These are phyloP conservation scores for Stellera chamaejasme DNA, from an alignment of 345 rosid species.

Conservation along the genomic window DNA sequence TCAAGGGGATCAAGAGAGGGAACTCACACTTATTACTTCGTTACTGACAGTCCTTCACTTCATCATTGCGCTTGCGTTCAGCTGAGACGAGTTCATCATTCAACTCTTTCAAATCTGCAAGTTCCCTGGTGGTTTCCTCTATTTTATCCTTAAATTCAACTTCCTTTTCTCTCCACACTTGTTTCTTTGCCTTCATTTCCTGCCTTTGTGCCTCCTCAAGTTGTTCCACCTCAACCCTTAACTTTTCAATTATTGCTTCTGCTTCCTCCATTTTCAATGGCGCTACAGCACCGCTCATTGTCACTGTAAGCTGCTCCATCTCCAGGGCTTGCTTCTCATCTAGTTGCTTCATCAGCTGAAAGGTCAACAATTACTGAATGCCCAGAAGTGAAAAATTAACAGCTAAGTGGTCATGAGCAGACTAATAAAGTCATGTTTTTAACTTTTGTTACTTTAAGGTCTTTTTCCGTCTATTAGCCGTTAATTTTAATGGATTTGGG, in stretches of 20 bases:
- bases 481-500: no score
- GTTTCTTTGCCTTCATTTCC: slow-evolving; percentile 43
- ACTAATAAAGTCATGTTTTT: no score
- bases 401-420: no score
- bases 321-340: slow-evolving; percentile 81
- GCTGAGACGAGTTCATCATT: slow-evolving; percentile 71
- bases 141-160: not conserved
- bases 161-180: slow-evolving; percentile 77
- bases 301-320: slow-evolving; percentile 57
- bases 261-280: slow-evolving; percentile 46
- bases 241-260: no score
- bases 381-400: no score
- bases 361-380: no score
- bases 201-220: slow-evolving; percentile 17
- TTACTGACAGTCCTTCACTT: slow-evolving; percentile 90
- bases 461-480: no score
- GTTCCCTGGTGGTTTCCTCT: slow-evolving; percentile 30
- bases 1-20: no score
- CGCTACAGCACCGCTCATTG: slow-evolving; percentile 52
- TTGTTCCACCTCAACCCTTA: slow-evolving; percentile 39
- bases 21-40: slow-evolving; percentile 69
- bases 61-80: slow-evolving; percentile 82
- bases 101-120: slow-evolving; percentile 51
- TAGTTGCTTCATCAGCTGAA: slow-evolving; percentile 61
- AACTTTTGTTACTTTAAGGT: no score